Base-by-base conservation (phyloP, 169 alveolate genomes). In the Cryptosporidium sp. region DNA sequence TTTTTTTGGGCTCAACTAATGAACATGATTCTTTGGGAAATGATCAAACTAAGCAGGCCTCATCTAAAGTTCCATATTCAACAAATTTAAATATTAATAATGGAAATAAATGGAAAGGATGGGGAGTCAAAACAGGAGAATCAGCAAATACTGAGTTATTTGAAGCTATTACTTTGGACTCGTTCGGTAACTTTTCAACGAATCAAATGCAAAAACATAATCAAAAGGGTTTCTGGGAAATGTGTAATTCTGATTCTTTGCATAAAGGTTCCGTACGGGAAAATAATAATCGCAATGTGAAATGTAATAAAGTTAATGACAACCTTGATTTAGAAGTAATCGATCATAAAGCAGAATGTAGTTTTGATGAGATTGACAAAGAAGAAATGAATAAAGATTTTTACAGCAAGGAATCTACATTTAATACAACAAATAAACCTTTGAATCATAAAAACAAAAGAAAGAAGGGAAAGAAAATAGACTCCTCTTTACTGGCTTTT, bases 181-280 rank as follows among this genome's bases (percentile, higher is more conserved):
- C 55, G 21, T 3, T 3, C 55, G 14, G 14, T 48, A 48, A 48
- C 55, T 48, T 48, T 48, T 48, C 23, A 14, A 48, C n/a, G 1
- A 48, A 48, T 48, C 65, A 69, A 39, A 3, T 31, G 29, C 50
- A 26, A 21, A 45, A 0, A 23, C 45, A 23, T 0, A 50, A 71
- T 37, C 35, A 74, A 50, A 31, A 52, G 16, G 86, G 86, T 35
- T 74, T 74, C 26, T 74, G 86, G 86, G 86, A 74, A n/a, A 26
- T 74, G 61, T 59, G 55, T 68, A 41, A 68, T 48, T 48, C 55
- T 18, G 23, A 48, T 21, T 14, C 55, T 48, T 48, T 48, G 5
- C 55, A 48, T 3, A 48, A 48, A 48, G 14, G 21, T 16, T 48
- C 21, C 14, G 21, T 48, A 0, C 14, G n/a, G 55, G 55, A 21